A percentile compares a stretch with the other conserved stretches of the same genome.
These are phyloP conservation scores for Blastocystis sp. DNA, from an alignment of 352 stramenopile genomes.

Conservation along the genomic window DNA sequence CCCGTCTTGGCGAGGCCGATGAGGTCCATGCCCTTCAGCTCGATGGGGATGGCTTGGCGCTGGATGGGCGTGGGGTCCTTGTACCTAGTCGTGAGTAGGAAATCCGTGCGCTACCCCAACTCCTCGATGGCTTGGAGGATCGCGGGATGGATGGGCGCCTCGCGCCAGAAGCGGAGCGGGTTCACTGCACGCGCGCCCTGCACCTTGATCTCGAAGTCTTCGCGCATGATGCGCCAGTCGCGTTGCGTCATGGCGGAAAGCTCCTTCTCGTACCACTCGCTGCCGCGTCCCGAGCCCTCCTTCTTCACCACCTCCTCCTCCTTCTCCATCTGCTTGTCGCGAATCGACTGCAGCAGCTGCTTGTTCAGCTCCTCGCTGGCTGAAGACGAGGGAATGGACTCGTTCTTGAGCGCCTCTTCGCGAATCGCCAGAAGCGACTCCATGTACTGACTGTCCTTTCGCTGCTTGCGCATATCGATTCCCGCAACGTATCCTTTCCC, in stretches of 20 bases:
- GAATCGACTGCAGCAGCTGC: conserved; percentile 73
- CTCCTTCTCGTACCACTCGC: conserved; percentile 89
- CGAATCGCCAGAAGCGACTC: conserved; percentile 39
- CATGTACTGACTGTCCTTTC: conserved; percentile 79
- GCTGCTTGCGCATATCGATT: conserved; percentile 89
- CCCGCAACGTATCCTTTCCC: conserved; percentile 88
- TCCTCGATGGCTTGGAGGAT: conserved; percentile 88
- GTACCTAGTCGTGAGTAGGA: conserved; percentile 79
- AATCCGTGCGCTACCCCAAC: conserved; percentile 78
- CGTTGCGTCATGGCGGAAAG: conserved; percentile 91
- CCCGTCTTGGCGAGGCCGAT: conserved; percentile 98
- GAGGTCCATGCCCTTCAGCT: conserved; percentile 92
- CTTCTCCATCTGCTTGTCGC: conserved; percentile 71
- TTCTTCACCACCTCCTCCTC: conserved; percentile 35
- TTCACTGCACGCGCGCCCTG: conserved; percentile 85
- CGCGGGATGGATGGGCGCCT: conserved; percentile 80
- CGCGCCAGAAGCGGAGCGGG: conserved; percentile 89
- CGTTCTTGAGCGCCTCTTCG: conserved; percentile 10
- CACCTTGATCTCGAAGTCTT: conserved; percentile 98
- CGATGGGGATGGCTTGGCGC: conserved; percentile 94
- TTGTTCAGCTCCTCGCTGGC: conserved; percentile 80
- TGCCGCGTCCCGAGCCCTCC: conserved; percentile 78
- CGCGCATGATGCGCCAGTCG: conserved; percentile 98
- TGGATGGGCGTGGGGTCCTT: conserved; percentile 96
- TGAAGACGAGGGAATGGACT: conserved; percentile 66